Evolutionary conservation across 768 basidiomycete genomes (phyloP), one percentile per base, ranked within the genome.

Genomic region (Panellus pusillus): DNA sequence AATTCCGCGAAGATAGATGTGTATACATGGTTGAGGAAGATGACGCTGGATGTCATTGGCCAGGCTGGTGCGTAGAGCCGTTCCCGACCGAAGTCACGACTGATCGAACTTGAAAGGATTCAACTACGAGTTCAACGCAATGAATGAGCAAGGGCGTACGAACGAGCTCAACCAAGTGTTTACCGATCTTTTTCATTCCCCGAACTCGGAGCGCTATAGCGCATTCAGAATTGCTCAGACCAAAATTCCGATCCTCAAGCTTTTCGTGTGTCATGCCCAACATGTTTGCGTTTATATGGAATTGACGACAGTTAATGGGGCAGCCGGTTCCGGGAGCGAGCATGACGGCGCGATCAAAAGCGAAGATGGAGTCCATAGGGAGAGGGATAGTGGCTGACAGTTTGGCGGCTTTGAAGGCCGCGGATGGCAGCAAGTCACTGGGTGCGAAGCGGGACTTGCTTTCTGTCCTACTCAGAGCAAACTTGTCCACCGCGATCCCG

Each of bases 401-500:
- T 58, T 80, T 79, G 60, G 54, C 48, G 3, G 47, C 58, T 7
- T 68, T 66, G 9, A 20, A 35, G 7, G 59, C 31, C 20, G 19
- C 71, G 12, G 59, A 46, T 13, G 58, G 57, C 20, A 47, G 44
- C 36, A 52, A 62, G 19, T 37, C 66, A n/a, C 61, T 46, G 11
- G 45, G 71, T 9, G 60, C 58, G 0, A 73, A 72, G 17, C 71
- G 76, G 4, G 81, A 83, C 62, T 52, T 83, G 7, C 64, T 83
- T 15, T 75, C 73, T 15, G 57, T 79, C 15, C 67, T 82, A 9
- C 70, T 82, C 52, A 71, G 68, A 52, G 79, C 80, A 6, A 83
- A 82, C 61, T 69, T 80, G 73, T 76, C 77, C 4, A 68, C 67
- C 1, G 76, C 80, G 55, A 60, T 78, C 6, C 70, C 74, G 0